Evolutionary conservation across 2,329 filamentous ascomycete genomes (phyloP).

Genomic region (Hypoxylon rubiginosum): DNA sequence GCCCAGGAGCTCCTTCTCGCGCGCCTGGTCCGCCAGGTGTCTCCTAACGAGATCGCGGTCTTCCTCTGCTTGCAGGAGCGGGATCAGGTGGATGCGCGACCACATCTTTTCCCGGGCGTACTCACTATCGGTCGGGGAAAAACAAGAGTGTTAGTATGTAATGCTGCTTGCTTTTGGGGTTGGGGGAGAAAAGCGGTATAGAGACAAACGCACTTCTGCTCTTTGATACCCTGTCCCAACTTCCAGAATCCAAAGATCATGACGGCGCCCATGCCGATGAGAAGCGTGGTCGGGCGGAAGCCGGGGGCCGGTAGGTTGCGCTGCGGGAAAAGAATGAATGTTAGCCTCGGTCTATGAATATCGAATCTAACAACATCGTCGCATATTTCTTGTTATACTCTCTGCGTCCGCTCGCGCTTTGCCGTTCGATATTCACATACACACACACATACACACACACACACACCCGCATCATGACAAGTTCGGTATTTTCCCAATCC

Average conservation of each 20-base stretch:
- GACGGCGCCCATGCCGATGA: slow-evolving; percentile 80
- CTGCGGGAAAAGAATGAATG: slow-evolving; percentile 58
- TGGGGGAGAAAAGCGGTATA: too few relatives aligned
- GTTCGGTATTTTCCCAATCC: neutral
- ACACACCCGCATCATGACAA: neutral
- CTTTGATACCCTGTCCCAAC: slow-evolving; percentile 83
- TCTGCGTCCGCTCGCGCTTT: neutral
- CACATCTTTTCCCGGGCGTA: slow-evolving; percentile 98
- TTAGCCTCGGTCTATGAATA: slow-evolving; percentile 31
- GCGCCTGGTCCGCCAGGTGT: slow-evolving; percentile 85
- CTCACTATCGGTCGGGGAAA: slow-evolving; percentile 72
- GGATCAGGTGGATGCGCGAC: slow-evolving; percentile 94
- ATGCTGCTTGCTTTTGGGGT: too few relatives aligned
- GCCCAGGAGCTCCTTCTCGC: slow-evolving; percentile 92
- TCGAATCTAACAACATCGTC: neutral
- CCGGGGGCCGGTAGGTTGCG: slow-evolving; percentile 93
- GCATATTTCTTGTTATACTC: too few relatives aligned
- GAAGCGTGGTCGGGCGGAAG: slow-evolving; percentile 85
- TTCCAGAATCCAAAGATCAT: slow-evolving; percentile 95
- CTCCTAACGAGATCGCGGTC: slow-evolving; percentile 94
- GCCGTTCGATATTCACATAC: too few relatives aligned
- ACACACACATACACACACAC: too few relatives aligned
- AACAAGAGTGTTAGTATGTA: too few relatives aligned
- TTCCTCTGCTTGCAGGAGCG: slow-evolving; percentile 94
- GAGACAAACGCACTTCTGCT: slow-evolving; percentile 81